Evolutionary conservation across 2,329 filamentous ascomycete species (phyloP).

Genomic region (Paraconiothyrium sp.): DNA sequence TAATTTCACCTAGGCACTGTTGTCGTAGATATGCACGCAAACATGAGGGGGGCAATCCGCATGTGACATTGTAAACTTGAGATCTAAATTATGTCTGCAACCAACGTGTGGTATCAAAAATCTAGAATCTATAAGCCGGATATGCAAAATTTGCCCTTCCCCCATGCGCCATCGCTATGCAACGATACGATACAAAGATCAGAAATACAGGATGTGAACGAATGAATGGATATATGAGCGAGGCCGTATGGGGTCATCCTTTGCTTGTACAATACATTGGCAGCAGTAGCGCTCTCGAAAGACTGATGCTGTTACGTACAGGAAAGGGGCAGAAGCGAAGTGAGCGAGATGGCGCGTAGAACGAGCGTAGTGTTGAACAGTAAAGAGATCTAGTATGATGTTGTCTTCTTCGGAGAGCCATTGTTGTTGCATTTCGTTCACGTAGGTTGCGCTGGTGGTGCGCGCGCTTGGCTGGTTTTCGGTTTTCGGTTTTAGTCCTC

Average conservation of each 20-base stretch:
- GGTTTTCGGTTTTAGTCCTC: constrained; percentile 37
- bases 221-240: not conserved
- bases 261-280: not conserved
- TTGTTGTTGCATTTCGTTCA: not conserved
- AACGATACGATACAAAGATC: constrained; percentile 1
- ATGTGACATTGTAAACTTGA: constrained; percentile 13
- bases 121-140: constrained; percentile 14
- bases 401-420: constrained; percentile 7
- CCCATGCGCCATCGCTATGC: constrained; percentile 15
- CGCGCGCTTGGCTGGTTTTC: not conserved
- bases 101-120: constrained; percentile 14
- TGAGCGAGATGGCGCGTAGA: constrained; percentile 3
- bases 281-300: not conserved
- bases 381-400: not conserved
- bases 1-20: not conserved
- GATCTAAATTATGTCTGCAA: constrained; percentile 13
- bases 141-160: constrained; percentile 10
- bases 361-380: constrained; percentile 2
- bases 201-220: constrained; percentile 5
- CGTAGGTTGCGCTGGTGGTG: not conserved
- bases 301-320: not conserved
- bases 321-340: not conserved
- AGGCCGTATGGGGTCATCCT: constrained; percentile 1
- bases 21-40: constrained; percentile 1
- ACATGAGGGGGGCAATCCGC: constrained; percentile 10